Base-by-base conservation (phyloP, 2,329 filamentous ascomycete genomes). In the Neoascochyta sp. region DNA sequence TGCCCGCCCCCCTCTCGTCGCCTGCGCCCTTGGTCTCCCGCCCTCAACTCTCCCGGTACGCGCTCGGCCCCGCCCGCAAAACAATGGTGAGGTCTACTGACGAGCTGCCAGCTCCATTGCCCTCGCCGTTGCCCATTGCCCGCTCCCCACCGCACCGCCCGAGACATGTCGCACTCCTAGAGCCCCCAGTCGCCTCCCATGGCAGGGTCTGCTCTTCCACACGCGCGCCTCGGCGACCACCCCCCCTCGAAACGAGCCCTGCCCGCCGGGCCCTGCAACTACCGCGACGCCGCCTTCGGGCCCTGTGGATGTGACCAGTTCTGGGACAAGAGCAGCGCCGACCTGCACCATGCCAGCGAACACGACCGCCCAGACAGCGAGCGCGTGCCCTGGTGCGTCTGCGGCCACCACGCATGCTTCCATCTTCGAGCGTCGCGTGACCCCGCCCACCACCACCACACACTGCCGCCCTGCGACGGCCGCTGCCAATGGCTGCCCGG, bases 391-490 rank as follows among this genome's bases (percentile, higher is more conserved):
- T 66, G 52, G 57, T 77, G 74, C 54, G 67, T 71, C 32, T 77
- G 74, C 45, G 69, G 69, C 22, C 74, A 77, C 52, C 74, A 77
- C 64, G 72, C 73, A 5, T 76, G 74, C 53, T 76, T 70, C 49
- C 74, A 77, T 57, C 56, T 65, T 16, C 45, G 37, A 23, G 44
- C 40, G 22, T 33, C 47, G 42, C 51, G 43, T 36, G 42, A 41
- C 23, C 25, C 34, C n/a, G n/a, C 29, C 11, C 29, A 32, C n/a
- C 24, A 27, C 12, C 23, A 26, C 23, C 33, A 33, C 10, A 27
- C 34, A 5, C 34, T 39, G 15, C 27, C 39, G n/a, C 36, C 27
- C 22, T 45, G 36, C 32, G 41, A 47, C 27, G 44, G 30, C 7
- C 45, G 41, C 16, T 33, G 34, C 19, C 45, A 43, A 23, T 35